Conservation (phyloP, 371 early-diverging fungal species). For the Paraphysoderma sedebokerense region DNA sequence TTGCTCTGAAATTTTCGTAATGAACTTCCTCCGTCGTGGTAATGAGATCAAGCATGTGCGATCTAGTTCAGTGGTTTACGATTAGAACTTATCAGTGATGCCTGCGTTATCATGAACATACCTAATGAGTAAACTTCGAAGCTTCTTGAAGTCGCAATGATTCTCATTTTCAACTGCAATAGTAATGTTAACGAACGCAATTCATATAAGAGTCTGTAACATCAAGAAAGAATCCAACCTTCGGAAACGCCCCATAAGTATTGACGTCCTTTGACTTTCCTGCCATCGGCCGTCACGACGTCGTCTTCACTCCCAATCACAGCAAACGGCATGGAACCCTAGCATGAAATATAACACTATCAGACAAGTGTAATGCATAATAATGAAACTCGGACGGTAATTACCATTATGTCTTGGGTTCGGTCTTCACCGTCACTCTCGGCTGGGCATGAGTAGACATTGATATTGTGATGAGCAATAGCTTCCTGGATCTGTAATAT, state of each 20-base stretch:
- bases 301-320: slow-evolving; percentile 85
- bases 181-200: background rate
- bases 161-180: slow-evolving; percentile 60
- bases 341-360: too few species aligned
- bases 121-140: slow-evolving; percentile 76
- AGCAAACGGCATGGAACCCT: slow-evolving; percentile 84
- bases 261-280: slow-evolving; percentile 68
- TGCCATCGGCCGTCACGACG: slow-evolving; percentile 54
- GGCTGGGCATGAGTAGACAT: slow-evolving; percentile 62
- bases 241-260: slow-evolving; percentile 91
- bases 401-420: slow-evolving; percentile 63
- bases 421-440: slow-evolving; percentile 67
- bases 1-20: slow-evolving; percentile 76
- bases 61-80: slow-evolving; percentile 23
- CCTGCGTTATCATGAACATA: background rate
- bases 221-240: slow-evolving; percentile 7
- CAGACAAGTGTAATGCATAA: too few species aligned
- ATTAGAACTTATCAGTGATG: background rate
- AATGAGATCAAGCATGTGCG: slow-evolving; percentile 89
- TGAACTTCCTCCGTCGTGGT: slow-evolving; percentile 76
- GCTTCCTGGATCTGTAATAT: slow-evolving; percentile 48
- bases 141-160: slow-evolving; percentile 83
- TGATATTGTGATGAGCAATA: slow-evolving; percentile 56
- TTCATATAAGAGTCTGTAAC: background rate
- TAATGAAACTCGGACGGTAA: background rate